Base-by-base conservation (phyloP, 2,329 filamentous ascomycete genomes). In the Diplodia mutila region DNA sequence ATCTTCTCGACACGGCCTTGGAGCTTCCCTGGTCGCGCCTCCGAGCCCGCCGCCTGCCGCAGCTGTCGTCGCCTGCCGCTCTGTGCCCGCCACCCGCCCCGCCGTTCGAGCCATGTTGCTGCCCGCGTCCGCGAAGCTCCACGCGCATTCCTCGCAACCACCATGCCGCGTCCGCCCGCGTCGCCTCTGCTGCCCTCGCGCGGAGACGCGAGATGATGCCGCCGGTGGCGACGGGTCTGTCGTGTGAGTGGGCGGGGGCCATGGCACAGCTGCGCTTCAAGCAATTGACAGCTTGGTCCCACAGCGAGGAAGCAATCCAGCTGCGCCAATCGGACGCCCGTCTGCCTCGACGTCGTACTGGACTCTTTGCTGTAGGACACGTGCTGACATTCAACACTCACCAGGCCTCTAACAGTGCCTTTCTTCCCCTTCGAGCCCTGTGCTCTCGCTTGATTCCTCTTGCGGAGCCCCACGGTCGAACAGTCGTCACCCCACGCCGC, bases 231-330 rank as follows among this genome's bases (percentile, higher is more conserved):
- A 54, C 55, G 55, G 34, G 55, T 46, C 54, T 67, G 57, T 57
- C 1, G 57, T 55, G 57, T 29, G 57, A 67, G 46, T 29, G 49
- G 29, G 55, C 48, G 54, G 65, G 21, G 37, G 21, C 32, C 39
- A 51, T 51, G 29, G 66, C 66, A 69, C 72, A 69, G 74, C 70
- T 68, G 70, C 67, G 54, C 69, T 73, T 75, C 69, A 70, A 76
- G 75, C 70, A 72, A 71, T 78, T 67, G 76, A 78, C 77, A 77
- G 76, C 73, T 72, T 69, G 72, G 77, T 78, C 73, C 69, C 74
- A 77, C 77, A 73, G 71, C 73, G 63, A 74, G 69, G 69, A 69
- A 70, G 69, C 74, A 74, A 71, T 74, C 71, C 14, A 71, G 71
- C 70, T 71, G 74, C 72, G 69, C 72, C 71, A 70, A 71, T 75